Evolutionary conservation across 306 rosid species (phyloP).

Genomic region (Albizia julibrissin): DNA sequence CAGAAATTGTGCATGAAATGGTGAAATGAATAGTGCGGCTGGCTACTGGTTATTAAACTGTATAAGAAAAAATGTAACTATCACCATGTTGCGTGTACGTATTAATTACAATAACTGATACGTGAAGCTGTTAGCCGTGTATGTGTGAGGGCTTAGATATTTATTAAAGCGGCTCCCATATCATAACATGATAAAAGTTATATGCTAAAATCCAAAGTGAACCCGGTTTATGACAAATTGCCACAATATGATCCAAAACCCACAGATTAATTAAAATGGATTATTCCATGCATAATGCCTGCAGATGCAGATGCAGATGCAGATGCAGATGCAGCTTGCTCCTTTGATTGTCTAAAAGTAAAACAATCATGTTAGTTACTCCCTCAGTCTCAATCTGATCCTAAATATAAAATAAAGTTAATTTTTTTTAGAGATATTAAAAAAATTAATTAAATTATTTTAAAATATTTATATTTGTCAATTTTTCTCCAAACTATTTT

Average conservation of each 20-base stretch:
- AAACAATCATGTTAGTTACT: neutral
- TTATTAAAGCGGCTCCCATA: constrained; percentile 4
- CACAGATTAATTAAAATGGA: constrained; percentile 23
- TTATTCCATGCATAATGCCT: neutral
- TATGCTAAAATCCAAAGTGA: constrained; percentile 46
- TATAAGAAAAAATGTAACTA: neutral
- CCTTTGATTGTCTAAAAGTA: neutral
- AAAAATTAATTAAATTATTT: too few relatives aligned
- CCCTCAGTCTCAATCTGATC: neutral
- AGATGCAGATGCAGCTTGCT: too few relatives aligned
- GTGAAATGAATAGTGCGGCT: neutral
- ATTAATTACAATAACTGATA: neutral
- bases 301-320: too few relatives aligned
- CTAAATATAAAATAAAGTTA: neutral
- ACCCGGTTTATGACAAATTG: constrained; percentile 35
- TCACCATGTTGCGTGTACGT: neutral
- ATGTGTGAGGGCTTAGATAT: neutral
- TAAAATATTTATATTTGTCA: too few relatives aligned
- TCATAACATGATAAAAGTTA: constrained; percentile 20
- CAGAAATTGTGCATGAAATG: neutral
- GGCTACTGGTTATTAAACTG: neutral
- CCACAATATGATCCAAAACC: constrained; percentile 46
- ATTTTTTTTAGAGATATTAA: too few relatives aligned
- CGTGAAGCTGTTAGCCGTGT: neutral
- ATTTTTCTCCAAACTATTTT: too few relatives aligned